Evolutionary conservation across 2,329 filamentous ascomycete species (phyloP), one percentile per base, ranked within the genome.

Genomic region (Colletotrichum tofieldiae): DNA sequence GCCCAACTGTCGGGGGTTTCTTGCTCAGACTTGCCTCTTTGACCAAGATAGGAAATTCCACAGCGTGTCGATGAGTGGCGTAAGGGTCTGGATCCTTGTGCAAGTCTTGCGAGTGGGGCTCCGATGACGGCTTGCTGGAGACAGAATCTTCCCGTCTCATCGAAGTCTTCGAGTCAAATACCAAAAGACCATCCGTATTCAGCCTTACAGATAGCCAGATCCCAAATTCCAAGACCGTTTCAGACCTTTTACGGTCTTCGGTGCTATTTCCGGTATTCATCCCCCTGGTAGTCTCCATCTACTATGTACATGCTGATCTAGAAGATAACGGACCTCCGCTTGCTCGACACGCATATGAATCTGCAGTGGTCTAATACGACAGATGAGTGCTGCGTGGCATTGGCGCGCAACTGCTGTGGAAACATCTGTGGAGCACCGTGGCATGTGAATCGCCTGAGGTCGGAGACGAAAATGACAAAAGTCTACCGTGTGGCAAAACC

Each of bases 391-490:
- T 45, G 45, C 39, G 29, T 55, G 37, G 55, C 62, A 65, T 71
- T 71, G 56, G 55, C 55, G 63, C 56, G 67, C 63, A 26, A 67
- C 35, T 32, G 26, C 32, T 37, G 51, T 67, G 64, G 64, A 71
- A 71, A 67, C 64, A 16, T 35, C 56, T 51, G 64, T 71, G 64
- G 64, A 67, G 26, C 56, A 56, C 67, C 64, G 56, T 49, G 56
- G 54, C 63, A 62, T 56, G 23, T 39, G 23, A 55, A 67, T 71
- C 67, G 39, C 43, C 55, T 61, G 55, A 61, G 63, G 39, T 60
- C 41, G 49, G n/a, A 45, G 59, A 62, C n/a, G 20, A 62, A 20
- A 41, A 60, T 32, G 4, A 49, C n/a, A 55, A 71, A 54, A 49
- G 39, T 16, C 32, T 67, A 55, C 32, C 63, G 32, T 67, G 63